These are phyloP conservation scores for Corinectria fuckeliana DNA, from an alignment of 2,329 filamentous ascomycete species.

Conservation along the genomic window DNA sequence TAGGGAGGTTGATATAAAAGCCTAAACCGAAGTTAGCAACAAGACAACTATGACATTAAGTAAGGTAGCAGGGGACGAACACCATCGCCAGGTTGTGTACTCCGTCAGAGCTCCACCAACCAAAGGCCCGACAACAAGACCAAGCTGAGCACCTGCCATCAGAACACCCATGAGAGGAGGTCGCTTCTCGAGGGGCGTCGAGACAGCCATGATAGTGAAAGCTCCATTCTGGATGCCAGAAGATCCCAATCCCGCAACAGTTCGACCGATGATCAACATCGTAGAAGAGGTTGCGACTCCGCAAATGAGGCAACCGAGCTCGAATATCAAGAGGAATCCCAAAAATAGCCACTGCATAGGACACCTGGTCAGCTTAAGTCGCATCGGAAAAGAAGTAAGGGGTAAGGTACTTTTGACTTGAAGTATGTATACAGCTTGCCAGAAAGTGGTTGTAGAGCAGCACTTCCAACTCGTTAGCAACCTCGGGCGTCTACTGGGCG, in stretches of 20 bases:
- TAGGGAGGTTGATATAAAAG: conserved; percentile 56
- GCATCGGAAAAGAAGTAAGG: conserved; percentile 40
- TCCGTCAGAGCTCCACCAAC: conserved; percentile 52
- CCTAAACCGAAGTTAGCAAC: conserved; percentile 34
- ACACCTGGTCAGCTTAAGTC: conserved; percentile 34
- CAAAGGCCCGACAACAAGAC: conserved; percentile 55
- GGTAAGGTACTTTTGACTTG: conserved; percentile 28
- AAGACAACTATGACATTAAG: too few relatives aligned
- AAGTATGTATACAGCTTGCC: conserved; percentile 57
- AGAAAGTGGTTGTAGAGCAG: conserved; percentile 57
- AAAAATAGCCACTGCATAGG: conserved; percentile 37
- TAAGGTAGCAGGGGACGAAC: conserved; percentile 38
- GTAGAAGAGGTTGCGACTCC: conserved; percentile 51
- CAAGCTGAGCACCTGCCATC: conserved; percentile 49
- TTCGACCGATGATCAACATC: conserved; percentile 58
- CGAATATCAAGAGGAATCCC: conserved; percentile 41
- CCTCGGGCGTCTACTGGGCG: conserved; percentile 33
- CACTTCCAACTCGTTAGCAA: conserved; percentile 42
- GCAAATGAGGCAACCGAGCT: conserved; percentile 55
- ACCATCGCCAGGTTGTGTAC: conserved; percentile 53
- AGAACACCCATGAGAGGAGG: conserved; percentile 39
- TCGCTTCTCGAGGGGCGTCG: conserved; percentile 37
- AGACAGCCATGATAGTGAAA: conserved; percentile 42
- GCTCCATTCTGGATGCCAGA: conserved; percentile 51
- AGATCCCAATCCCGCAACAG: conserved; percentile 54